Evolutionary conservation across 140 eudicot species (phyloP).

Genomic region (Anethum foeniculum): DNA sequence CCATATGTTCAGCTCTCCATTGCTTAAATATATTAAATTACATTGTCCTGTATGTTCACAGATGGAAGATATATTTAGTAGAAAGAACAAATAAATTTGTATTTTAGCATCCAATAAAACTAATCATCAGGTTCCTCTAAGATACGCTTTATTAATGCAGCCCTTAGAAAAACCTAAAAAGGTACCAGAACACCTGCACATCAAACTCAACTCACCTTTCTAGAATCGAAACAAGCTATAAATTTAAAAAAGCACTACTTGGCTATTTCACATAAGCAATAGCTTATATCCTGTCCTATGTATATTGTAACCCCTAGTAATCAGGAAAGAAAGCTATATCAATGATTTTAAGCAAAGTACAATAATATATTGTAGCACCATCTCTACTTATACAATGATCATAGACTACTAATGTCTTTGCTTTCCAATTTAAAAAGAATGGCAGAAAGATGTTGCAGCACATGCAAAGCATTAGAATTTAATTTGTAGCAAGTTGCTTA

Average conservation of each 20-base stretch:
- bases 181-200: background rate
- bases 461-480: background rate
- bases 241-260: background rate
- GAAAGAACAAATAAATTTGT: background rate
- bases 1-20: background rate
- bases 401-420: background rate
- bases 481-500: background rate
- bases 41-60: background rate
- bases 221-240: background rate
- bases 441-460: slow-evolving; percentile 5
- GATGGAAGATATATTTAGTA: too few relatives aligned
- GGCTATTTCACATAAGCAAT: background rate
- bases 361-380: slow-evolving; percentile 3
- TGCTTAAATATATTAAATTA: background rate
- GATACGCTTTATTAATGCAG: background rate
- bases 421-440: background rate
- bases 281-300: background rate
- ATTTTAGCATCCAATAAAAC: background rate
- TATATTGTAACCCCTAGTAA: background rate
- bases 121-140: background rate
- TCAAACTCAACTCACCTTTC: background rate
- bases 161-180: background rate
- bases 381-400: background rate
- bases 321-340: background rate
- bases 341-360: background rate